Evolutionary conservation across 1,139 yeast species (phyloP).

Genomic region (Hansenula sp.): DNA sequence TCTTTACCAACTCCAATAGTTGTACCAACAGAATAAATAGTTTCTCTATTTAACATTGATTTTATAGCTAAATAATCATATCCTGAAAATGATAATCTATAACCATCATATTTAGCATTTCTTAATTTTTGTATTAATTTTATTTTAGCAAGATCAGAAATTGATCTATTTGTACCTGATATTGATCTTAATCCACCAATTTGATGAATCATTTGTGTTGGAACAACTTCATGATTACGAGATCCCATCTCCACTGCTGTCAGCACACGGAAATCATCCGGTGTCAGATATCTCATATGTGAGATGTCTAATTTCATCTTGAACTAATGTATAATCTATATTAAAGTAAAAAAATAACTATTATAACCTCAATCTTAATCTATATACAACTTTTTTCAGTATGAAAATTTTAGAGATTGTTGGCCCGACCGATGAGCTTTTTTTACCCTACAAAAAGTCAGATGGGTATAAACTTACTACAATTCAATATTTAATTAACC

Average conservation of each 20-base stretch:
- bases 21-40: slow-evolving; percentile 75
- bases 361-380: no score
- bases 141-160: slow-evolving; percentile 82
- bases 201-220: slow-evolving; percentile 77
- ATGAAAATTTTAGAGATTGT: background rate
- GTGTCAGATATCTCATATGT: slow-evolving; percentile 87
- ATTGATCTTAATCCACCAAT: slow-evolving; percentile 74
- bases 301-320: slow-evolving; percentile 87
- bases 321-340: background rate
- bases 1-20: slow-evolving; percentile 97
- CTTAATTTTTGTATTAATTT: slow-evolving; percentile 72
- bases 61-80: slow-evolving; percentile 88
- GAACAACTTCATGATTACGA: slow-evolving; percentile 90
- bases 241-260: slow-evolving; percentile 91
- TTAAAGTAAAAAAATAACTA: no score
- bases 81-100: slow-evolving; percentile 81
- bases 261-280: slow-evolving; percentile 86
- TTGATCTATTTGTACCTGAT: slow-evolving; percentile 73
- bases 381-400: background rate
- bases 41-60: slow-evolving; percentile 69
- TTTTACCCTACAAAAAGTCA: no score
- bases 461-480: no score
- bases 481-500: background rate
- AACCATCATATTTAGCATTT: slow-evolving; percentile 91
- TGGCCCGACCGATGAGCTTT: slow-evolving; percentile 1